Conservation (phyloP, 352 stramenopile genomes). For the Pythium angustatum region DNA sequence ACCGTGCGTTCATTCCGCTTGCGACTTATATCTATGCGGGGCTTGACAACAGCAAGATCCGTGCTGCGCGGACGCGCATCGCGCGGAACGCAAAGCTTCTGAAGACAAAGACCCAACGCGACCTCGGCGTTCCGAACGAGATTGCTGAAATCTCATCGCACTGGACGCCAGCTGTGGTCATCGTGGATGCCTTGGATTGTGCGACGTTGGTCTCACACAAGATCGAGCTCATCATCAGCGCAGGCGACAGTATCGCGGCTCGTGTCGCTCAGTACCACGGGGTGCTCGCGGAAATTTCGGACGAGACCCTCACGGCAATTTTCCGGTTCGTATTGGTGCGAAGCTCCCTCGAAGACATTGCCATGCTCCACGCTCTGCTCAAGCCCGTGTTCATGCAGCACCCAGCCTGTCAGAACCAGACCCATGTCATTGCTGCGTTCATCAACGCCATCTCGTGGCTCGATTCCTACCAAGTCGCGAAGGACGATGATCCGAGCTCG, state of each 20-base stretch:
- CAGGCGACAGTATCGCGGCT: conserved; percentile 49
- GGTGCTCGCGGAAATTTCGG: conserved; percentile 53
- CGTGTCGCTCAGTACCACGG: conserved; percentile 59
- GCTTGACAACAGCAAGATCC: conserved; percentile 46
- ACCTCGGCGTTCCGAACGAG: conserved; percentile 72
- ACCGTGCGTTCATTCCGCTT: conserved; percentile 73
- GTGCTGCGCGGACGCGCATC: conserved; percentile 34
- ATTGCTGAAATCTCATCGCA: conserved; percentile 49
- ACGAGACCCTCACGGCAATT: conserved; percentile 59
- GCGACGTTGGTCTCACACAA: conserved; percentile 84
- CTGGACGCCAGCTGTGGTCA: conserved; percentile 55
- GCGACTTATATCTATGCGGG: conserved; percentile 57
- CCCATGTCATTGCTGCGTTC: conserved; percentile 57
- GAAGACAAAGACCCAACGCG: conserved; percentile 44
- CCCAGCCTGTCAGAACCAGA: conserved; percentile 72
- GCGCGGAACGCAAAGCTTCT: conserved; percentile 66
- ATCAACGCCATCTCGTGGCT: conserved; percentile 82
- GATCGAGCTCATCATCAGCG: conserved; percentile 68
- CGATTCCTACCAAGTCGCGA: conserved; percentile 46
- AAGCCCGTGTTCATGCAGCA: conserved; percentile 67
- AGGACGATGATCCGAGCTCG: conserved; percentile 12
- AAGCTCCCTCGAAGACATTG: conserved; percentile 59
- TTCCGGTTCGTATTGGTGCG: conserved; percentile 75
- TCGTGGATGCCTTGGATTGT: conserved; percentile 71
- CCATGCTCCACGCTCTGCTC: conserved; percentile 50